Conservation (phyloP, 805 yeast genomes). For the Starmerella powellii region DNA sequence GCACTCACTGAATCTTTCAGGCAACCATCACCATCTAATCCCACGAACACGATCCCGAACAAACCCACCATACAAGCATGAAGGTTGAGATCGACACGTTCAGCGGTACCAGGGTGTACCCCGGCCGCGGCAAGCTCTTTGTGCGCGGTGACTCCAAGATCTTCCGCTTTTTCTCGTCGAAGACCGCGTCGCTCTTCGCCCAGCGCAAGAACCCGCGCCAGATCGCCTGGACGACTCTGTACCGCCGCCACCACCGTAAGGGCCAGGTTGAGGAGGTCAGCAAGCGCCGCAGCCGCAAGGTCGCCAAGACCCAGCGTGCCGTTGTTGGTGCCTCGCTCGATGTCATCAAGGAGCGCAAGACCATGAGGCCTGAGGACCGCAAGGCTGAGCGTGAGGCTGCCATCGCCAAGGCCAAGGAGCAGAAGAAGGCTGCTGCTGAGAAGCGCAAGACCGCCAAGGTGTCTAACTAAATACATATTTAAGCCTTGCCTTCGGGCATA, state of each 20-base stretch:
- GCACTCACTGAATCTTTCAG: constrained; percentile 2
- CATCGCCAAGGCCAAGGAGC: constrained; percentile 41
- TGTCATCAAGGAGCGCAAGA: constrained; percentile 94
- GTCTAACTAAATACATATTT: constrained; percentile 16
- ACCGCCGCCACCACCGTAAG: constrained; percentile 99
- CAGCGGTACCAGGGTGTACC: constrained; percentile 99
- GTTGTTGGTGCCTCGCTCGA: constrained; percentile 99
- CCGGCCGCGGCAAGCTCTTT: constrained; percentile 98
- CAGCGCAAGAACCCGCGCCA: constrained; percentile 99
- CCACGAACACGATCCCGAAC: background rate
- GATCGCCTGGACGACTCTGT: constrained; percentile 98
- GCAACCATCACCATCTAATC: constrained; percentile 1
- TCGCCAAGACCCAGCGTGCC: constrained; percentile 98
- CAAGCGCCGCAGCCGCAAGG: constrained; percentile 94
- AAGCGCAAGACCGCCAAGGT: constrained; percentile 77
- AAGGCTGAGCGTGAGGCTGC: constrained; percentile 94
- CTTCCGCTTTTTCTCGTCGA: constrained; percentile 98
- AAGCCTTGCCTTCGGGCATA: background rate
- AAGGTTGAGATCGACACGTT: constrained; percentile 99
- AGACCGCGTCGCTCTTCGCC: constrained; percentile 93
- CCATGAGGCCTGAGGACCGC: constrained; percentile 92
- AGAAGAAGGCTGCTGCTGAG: constrained; percentile 76
- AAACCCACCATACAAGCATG: constrained; percentile 39
- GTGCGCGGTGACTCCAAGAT: constrained; percentile 99
- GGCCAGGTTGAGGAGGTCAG: constrained; percentile 97